Evolutionary conservation across 345 rosid species (phyloP).

Genomic region (Hypericum perforatum): DNA sequence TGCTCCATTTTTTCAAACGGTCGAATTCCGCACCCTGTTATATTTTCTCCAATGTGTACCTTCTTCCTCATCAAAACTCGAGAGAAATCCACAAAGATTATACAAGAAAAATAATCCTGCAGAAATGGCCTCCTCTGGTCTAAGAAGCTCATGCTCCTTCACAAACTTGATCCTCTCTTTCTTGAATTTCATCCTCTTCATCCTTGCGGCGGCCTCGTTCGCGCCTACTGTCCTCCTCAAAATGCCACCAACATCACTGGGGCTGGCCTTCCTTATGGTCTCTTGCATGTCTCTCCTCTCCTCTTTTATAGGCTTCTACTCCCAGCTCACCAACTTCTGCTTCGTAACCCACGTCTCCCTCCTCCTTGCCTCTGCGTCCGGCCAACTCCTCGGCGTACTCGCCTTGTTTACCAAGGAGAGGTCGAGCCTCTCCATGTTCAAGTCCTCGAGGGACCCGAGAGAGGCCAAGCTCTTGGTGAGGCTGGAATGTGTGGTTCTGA

Average conservation of each 20-base stretch:
- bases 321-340: constrained; percentile 34
- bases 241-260: constrained; percentile 48
- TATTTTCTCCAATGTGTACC: too few species aligned
- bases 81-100: not conserved
- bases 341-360: constrained; percentile 44
- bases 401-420: constrained; percentile 39
- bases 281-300: constrained; percentile 40
- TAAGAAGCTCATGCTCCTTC: constrained; percentile 46
- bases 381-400: constrained; percentile 30
- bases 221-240: constrained; percentile 41
- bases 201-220: constrained; percentile 39
- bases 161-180: constrained; percentile 42
- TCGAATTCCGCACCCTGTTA: too few species aligned
- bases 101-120: not conserved
- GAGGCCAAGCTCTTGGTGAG: constrained; percentile 58
- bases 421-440: constrained; percentile 37
- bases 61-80: too few species aligned
- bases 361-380: constrained; percentile 33
- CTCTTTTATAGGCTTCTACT: constrained; percentile 38
- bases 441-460: constrained; percentile 34
- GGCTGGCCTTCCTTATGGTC: constrained; percentile 37
- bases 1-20: too few species aligned
- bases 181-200: constrained; percentile 38
- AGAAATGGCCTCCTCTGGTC: constrained; percentile 20
- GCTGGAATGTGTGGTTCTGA: constrained; percentile 47